Conservation (phyloP, 129 eudicot species). For the Cynara cardunculus region DNA sequence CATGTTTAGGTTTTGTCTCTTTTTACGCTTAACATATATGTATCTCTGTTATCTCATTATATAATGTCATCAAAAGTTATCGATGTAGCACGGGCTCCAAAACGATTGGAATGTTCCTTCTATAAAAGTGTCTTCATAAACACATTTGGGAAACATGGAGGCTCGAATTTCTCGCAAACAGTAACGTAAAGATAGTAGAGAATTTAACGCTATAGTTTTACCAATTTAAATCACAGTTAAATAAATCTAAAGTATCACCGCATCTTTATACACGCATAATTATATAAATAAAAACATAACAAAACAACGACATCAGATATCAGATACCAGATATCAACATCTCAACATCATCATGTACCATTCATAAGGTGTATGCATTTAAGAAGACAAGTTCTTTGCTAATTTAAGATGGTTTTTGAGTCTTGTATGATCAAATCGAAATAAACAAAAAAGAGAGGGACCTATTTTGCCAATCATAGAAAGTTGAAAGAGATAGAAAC, state of each 20-base stretch:
- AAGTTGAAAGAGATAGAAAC: conserved; percentile 7
- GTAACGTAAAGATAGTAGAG: background rate
- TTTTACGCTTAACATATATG: too few species aligned
- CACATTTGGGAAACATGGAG: background rate
- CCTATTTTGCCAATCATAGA: conserved; percentile 2
- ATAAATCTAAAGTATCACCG: too few species aligned
- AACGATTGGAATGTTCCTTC: too few species aligned
- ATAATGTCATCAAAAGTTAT: too few species aligned
- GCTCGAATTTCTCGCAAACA: background rate
- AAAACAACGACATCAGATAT: background rate
- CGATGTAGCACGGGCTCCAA: too few species aligned
- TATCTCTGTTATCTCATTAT: too few species aligned
- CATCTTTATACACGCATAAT: background rate
- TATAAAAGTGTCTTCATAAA: background rate
- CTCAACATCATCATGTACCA: background rate
- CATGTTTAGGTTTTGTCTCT: too few species aligned
- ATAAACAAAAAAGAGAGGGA: background rate
- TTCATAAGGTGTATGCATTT: background rate
- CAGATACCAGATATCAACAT: background rate
- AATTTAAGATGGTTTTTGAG: background rate
- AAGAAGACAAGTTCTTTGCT: background rate
- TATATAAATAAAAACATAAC: background rate
- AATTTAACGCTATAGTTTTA: too few species aligned
- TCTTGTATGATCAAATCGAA: background rate
- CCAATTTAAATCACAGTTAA: background rate